phyloP scores from a whole-genome alignment of 805 yeast species.

The Candida pini region DNA sequence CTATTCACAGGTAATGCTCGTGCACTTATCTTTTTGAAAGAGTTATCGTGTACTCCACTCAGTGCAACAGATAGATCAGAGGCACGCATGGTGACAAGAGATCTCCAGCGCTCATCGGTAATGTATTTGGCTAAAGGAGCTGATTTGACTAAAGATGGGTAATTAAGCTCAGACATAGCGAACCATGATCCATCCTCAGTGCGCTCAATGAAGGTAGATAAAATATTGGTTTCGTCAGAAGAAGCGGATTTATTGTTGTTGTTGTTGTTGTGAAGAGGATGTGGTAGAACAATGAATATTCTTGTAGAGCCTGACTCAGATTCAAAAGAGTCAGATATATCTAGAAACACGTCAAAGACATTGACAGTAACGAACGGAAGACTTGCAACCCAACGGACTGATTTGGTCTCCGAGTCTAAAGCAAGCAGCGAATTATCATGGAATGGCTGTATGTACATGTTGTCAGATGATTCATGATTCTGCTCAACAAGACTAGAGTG shows the following conservation, averaged over 20 bases:
- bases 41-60: conserved; percentile 44
- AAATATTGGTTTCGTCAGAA: conserved; percentile 19
- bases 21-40: conserved; percentile 7
- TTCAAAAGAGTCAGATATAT: conserved; percentile 5
- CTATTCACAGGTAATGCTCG: background rate
- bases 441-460: conserved; percentile 75
- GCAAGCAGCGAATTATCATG: conserved; percentile 78
- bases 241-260: background rate
- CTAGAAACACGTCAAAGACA: conserved; percentile 68
- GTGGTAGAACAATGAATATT: conserved; percentile 56
- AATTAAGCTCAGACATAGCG: conserved; percentile 73
- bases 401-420: conserved; percentile 58
- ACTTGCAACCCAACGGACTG: conserved; percentile 74
- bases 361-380: conserved; percentile 68
- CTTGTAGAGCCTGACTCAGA: conserved; percentile 10
- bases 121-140: conserved; percentile 73
- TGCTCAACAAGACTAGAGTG: conserved; percentile 50
- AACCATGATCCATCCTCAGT: conserved; percentile 69
- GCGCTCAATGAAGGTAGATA: conserved; percentile 61
- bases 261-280: conserved; percentile 43
- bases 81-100: conserved; percentile 30
- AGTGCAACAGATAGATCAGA: conserved; percentile 38
- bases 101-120: conserved; percentile 37
- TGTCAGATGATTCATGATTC: conserved; percentile 57
- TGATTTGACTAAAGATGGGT: conserved; percentile 75